Conservation (phyloP, 192 early-diverging fungal genomes). For the Podila clonocystis region DNA sequence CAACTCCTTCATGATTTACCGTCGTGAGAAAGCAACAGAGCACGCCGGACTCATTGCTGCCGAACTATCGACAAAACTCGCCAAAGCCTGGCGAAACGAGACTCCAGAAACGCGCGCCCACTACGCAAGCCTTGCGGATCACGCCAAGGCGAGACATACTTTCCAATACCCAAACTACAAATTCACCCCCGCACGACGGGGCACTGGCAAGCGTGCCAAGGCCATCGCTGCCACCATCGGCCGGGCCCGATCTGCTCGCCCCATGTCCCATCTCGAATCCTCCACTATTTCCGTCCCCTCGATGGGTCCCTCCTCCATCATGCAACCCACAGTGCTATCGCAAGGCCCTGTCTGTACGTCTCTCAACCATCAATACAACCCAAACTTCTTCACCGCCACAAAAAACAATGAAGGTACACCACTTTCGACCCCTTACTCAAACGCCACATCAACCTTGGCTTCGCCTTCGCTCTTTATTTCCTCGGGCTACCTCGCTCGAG, state of each 20-base stretch:
- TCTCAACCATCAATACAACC: background rate
- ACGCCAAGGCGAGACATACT: constrained; percentile 22
- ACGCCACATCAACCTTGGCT: background rate
- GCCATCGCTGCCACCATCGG: constrained; percentile 1
- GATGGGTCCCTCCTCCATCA: too few relatives aligned
- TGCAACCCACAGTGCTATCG: too few relatives aligned
- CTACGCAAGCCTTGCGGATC: constrained; percentile 31
- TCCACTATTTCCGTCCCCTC: background rate
- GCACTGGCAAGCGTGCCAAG: constrained; percentile 20
- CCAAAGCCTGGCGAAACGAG: constrained; percentile 29
- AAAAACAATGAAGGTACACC: background rate
- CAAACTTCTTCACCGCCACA: background rate
- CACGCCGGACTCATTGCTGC: constrained; percentile 38
- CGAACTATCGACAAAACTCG: constrained; percentile 37
- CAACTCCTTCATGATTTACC: constrained; percentile 54
- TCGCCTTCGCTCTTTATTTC: constrained; percentile 3
- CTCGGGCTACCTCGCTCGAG: background rate
- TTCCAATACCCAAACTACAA: constrained; percentile 47
- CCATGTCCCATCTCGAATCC: background rate
- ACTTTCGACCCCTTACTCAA: background rate
- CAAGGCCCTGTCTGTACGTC: too few relatives aligned
- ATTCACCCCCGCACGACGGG: constrained; percentile 42
- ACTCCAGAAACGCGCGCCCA: constrained; percentile 20
- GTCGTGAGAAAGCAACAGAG: constrained; percentile 18
- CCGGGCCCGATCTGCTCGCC: background rate